Evolutionary conservation across 768 basidiomycete species (phyloP), one percentile per base, ranked within the genome.

Genomic region (Calocera cornea): DNA sequence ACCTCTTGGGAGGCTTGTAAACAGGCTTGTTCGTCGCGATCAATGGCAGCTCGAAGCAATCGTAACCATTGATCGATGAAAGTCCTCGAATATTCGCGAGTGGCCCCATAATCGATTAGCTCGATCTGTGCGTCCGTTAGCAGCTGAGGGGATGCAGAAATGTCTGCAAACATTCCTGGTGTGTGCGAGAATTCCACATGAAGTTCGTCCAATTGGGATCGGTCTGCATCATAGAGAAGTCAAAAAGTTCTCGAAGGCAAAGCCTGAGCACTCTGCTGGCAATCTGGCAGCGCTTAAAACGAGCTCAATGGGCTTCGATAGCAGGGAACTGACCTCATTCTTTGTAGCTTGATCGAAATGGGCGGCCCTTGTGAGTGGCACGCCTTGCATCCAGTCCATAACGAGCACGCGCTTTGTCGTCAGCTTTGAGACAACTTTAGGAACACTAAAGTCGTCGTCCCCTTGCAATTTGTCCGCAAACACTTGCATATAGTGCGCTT

Each of bases 121-220:
- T 90, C 90, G 40, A 95, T 79, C 86, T 91, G 69, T 41, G 36
- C 2, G 41, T 34, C 14, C 29, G 66, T 34, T 11, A 66, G 40
- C 27, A 41, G 40, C 33, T 65, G 5, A 67, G 64, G 34, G 24
- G n/a, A 14, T n/a, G 7, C 10, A 16, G 41, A 60, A 38, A 17
- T 10, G 7, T 41, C 44, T 14, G 22, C n/a, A n/a, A n/a, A 68
- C 74, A 29, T 22, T 87, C 89, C 81, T 86, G 84, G 47, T 83
- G 80, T 1, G 85, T 86, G 1, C 78, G 68, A 0, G 80, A 72
- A 75, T 94, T 89, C 87, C 90, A 97, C 27, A 99, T 79, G 78
- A 99, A 98, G 76, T 98, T 98, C 10, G 92, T 90, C 90, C 92
- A 98, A 72, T 99, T 98, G 1, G 97, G 97, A 74, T 99, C 95